phyloP scores from a whole-genome alignment of 176 grass and related monocot genomes.

The Rhynchospora breviuscula region DNA sequence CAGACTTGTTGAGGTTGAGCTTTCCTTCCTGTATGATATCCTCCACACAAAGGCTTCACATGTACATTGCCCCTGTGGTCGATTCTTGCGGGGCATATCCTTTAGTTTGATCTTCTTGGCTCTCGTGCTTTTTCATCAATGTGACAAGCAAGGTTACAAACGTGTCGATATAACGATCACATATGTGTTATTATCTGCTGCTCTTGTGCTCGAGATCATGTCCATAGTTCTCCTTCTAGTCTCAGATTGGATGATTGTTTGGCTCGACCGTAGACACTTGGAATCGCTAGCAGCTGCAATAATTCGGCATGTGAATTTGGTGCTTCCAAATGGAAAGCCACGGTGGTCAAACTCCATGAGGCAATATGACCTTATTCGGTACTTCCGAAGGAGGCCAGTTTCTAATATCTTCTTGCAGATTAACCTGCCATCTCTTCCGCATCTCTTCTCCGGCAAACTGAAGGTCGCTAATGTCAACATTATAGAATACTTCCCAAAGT shows the following conservation, averaged over 20 bases:
- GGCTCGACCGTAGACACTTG: not conserved
- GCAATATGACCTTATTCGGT: constrained; percentile 36
- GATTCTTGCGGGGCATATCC: constrained; percentile 20
- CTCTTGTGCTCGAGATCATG: not conserved
- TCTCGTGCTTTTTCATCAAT: constrained; percentile 21
- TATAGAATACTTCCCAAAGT: not conserved
- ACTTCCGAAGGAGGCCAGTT: not conserved
- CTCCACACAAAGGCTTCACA: constrained; percentile 55
- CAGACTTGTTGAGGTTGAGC: constrained; percentile 50
- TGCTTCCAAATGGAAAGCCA: constrained; percentile 8
- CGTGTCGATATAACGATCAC: constrained; percentile 34
- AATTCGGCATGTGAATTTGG: not conserved
- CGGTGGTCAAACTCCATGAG: constrained; percentile 37
- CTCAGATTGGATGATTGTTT: constrained; percentile 23
- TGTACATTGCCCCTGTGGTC: not conserved
- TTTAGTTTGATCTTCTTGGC: constrained; percentile 24
- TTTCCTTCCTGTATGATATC: constrained; percentile 32
- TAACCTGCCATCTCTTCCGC: not conserved
- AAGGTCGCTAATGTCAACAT: not conserved
- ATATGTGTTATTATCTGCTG: constrained; percentile 42
- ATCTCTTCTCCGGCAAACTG: not conserved
- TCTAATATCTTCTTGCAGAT: constrained; percentile 7
- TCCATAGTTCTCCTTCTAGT: constrained; percentile 19
- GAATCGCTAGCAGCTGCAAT: not conserved
- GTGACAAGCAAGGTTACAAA: constrained; percentile 14